Conservation (phyloP, 2,329 filamentous ascomycete genomes). For the Colletotrichum tabaci region DNA sequence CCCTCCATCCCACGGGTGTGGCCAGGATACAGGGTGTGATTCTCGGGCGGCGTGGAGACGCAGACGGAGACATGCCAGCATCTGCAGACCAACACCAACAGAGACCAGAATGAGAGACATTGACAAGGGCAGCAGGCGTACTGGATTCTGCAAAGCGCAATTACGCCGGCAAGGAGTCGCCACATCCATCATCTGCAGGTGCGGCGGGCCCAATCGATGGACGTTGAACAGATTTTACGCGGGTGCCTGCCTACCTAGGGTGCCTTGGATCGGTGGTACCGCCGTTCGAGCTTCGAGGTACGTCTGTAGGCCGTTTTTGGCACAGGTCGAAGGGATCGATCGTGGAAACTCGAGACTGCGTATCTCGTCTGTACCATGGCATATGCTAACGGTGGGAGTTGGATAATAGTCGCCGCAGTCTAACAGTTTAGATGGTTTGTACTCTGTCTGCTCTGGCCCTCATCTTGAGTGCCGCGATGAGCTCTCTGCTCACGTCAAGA, state of each 20-base stretch:
- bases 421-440: neutral
- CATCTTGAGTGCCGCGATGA: neutral
- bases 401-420: accelerated
- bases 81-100: slow-evolving; percentile 27
- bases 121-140: slow-evolving; percentile 20
- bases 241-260: neutral
- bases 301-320: neutral
- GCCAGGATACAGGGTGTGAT: neutral
- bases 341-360: neutral
- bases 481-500: neutral
- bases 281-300: neutral
- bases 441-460: too few species aligned
- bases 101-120: neutral
- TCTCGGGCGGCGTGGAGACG: slow-evolving; percentile 8
- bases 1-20: slow-evolving; percentile 4
- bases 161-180: slow-evolving; percentile 18
- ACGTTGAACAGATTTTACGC: slow-evolving; percentile 17
- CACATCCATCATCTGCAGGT: slow-evolving; percentile 25
- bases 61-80: slow-evolving; percentile 1
- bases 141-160: slow-evolving; percentile 33
- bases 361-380: neutral
- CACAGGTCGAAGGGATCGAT: neutral
- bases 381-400: neutral
- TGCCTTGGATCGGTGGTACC: neutral
- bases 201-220: slow-evolving; percentile 16